Evolutionary conservation across 2,329 filamentous ascomycete genomes (phyloP), one percentile per base, ranked within the genome.

Genomic region (Ceratocystis harringtonii): DNA sequence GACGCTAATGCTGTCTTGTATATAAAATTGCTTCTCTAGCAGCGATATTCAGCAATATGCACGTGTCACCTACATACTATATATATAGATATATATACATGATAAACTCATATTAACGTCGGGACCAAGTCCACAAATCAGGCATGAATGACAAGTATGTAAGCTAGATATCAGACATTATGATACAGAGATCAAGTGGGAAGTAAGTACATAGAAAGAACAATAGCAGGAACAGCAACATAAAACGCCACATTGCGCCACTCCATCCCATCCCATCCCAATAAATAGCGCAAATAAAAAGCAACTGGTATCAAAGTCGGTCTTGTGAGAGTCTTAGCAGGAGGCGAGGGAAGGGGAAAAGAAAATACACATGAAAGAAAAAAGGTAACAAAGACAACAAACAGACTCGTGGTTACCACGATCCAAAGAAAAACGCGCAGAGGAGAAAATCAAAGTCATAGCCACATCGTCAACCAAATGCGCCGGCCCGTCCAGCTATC

Each of bases 271-370:
- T n/a, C n/a, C 28, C 55, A 30, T n/a, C n/a, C 55, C 55, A n/a
- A 19, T 30, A 63, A 52, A 50, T 5, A 63, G 17, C 22, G 45
- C 28, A 30, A 36, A 30, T n/a, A 48, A 63, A 45, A 41, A 41
- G 36, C 25, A 63, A 32, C 22, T 57, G 52, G 52, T 57, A 63
- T 63, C 44, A 63, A 63, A 52, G 28, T n/a, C 25, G 28, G 19
- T 44, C 12, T 22, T 36, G 25, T 8, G 55, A 10, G 43, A 32
- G 36, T 41, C 25, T 25, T 41, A 50, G 28, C 36, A 58, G 22
- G 52, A 62, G 17, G 50, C 25, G 43, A 44, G 50, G 22, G 12
- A 15, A 61, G 48, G 32, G 43, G 22, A 3, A 66, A 62, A 60
- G 28, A 60, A 41, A 41, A 41, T 41, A 41, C 15, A 62, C 30